A percentile compares a stretch with the other conserved stretches of the same genome.
Conservation (phyloP, 345 rosid genomes). For the Heritiera littoralis region DNA sequence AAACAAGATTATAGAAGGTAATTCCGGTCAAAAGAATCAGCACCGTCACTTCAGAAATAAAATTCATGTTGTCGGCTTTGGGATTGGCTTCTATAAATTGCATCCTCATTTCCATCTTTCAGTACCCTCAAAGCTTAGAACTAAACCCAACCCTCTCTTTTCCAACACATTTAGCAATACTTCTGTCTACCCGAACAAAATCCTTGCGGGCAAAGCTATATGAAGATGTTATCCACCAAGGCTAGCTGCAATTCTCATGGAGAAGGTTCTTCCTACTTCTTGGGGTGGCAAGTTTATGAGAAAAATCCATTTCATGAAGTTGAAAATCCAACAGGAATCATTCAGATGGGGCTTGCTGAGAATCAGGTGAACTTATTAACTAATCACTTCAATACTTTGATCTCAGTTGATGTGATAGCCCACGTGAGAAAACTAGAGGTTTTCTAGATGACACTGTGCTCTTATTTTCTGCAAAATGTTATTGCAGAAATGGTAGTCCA, state of each 20-base stretch:
- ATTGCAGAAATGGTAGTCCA: not conserved
- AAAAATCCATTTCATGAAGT: slow-evolving; percentile 61
- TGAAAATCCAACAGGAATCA: slow-evolving; percentile 67
- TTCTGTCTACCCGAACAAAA: not conserved
- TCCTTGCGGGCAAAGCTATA: not conserved
- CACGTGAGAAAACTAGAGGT: too few species aligned
- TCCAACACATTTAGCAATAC: not conserved
- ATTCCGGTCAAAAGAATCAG: too few species aligned
- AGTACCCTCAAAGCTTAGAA: not conserved
- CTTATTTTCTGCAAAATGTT: not conserved
- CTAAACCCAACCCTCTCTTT: not conserved
- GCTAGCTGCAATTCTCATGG: slow-evolving; percentile 65
- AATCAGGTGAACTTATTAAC: slow-evolving; percentile 54
- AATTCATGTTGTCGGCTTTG: slow-evolving; percentile 25
- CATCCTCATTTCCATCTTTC: slow-evolving; percentile 12
- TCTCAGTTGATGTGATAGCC: not conserved
- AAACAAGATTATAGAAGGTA: not conserved
- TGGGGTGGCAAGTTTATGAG: slow-evolving; percentile 79
- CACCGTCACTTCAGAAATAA: too few species aligned
- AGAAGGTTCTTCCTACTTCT: slow-evolving; percentile 79
- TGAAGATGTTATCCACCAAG: slow-evolving; percentile 66
- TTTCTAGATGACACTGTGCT: not conserved
- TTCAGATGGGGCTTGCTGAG: slow-evolving; percentile 96
- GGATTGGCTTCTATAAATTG: slow-evolving; percentile 1
- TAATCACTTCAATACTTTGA: not conserved